Evolutionary conservation across 1,284 basidiomycete species (phyloP).

Genomic region (Sanghuangporus sanghuang): DNA sequence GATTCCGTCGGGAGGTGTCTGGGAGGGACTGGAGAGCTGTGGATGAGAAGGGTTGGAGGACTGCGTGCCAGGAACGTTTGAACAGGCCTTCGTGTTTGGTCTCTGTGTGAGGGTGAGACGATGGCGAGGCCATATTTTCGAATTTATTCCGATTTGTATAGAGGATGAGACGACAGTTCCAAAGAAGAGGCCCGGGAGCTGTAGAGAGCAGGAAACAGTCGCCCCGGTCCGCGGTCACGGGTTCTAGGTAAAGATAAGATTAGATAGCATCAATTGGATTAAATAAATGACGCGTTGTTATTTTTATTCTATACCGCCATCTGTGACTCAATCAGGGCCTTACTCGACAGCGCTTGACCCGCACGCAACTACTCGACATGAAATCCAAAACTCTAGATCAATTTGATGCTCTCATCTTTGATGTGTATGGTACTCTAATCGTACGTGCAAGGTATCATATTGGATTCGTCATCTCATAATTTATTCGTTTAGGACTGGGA

Average conservation of each 20-base stretch:
- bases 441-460: slow-evolving; percentile 29
- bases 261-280: no score
- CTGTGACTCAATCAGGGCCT: no score
- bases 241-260: no score
- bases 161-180: background rate
- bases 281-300: no score
- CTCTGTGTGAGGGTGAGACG: background rate
- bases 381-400: slow-evolving; percentile 31
- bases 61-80: slow-evolving; percentile 49
- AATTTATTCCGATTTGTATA: background rate
- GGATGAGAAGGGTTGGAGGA: slow-evolving; percentile 68
- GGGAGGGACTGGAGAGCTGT: slow-evolving; percentile 65
- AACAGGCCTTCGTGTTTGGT: slow-evolving; percentile 21
- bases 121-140: background rate
- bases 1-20: slow-evolving; percentile 39
- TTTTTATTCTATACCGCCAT: no score
- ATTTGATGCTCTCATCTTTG: slow-evolving; percentile 52
- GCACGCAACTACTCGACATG: no score
- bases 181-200: no score
- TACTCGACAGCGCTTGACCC: no score
- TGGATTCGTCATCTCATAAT: slow-evolving; percentile 2
- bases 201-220: no score
- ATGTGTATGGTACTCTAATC: slow-evolving; percentile 67
- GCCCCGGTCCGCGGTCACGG: no score
- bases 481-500: slow-evolving; percentile 60